Conservation (phyloP, 805 yeast species). For the Candida nonsorbophila region DNA sequence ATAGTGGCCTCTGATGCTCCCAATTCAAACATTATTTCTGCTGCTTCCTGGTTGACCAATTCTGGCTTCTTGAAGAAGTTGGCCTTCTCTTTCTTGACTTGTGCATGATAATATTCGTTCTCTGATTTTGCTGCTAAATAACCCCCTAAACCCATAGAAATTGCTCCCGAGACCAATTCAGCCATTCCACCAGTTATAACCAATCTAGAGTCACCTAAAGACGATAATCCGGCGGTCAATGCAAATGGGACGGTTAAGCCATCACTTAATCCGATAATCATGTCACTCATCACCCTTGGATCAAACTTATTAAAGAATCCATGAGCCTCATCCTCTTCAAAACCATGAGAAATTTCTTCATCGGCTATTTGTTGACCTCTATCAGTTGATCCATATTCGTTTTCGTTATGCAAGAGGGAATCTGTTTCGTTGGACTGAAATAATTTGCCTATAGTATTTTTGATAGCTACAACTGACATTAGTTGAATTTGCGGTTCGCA, state of each 20-base stretch:
- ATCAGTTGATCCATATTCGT: constrained; percentile 37
- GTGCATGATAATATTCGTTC: constrained; percentile 64
- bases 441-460: constrained; percentile 27
- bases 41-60: constrained; percentile 67
- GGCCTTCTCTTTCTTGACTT: constrained; percentile 66
- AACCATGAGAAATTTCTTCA: constrained; percentile 30
- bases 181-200: constrained; percentile 98
- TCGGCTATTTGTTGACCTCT: constrained; percentile 29
- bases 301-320: constrained; percentile 54
- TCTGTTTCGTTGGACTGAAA: constrained; percentile 18
- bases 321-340: constrained; percentile 17
- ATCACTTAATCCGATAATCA: constrained; percentile 89
- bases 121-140: constrained; percentile 92
- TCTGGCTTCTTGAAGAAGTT: constrained; percentile 62
- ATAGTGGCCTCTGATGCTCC: constrained; percentile 71
- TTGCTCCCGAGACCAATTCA: constrained; percentile 93
- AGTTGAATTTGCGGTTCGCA: too few species aligned
- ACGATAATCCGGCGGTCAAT: constrained; percentile 89
- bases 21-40: constrained; percentile 73
- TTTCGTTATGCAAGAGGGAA: constrained; percentile 25
- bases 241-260: constrained; percentile 99
- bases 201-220: constrained; percentile 81
- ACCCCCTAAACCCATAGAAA: constrained; percentile 97
- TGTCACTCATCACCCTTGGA: constrained; percentile 92
- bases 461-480: constrained; percentile 30